Percentiles rank a stretch among this genome's conserved stretches.
Conservation (phyloP, 257 asterid species). For the Leptodermis oblonga region DNA sequence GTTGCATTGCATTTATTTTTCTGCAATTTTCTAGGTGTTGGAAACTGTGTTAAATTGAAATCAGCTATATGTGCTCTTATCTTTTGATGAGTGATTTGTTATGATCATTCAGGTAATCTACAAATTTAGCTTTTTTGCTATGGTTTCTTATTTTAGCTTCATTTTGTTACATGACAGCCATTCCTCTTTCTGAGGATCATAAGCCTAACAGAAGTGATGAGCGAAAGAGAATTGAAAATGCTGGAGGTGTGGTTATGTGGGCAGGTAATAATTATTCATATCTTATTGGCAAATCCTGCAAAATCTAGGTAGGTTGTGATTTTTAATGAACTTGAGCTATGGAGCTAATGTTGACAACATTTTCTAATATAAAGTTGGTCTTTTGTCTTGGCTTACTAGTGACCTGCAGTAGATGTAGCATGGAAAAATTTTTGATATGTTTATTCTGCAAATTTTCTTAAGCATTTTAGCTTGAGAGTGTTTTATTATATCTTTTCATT, state of each 20-base stretch:
- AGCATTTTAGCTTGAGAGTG: not conserved
- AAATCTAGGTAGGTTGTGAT: not conserved
- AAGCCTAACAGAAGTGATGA: conserved; percentile 97
- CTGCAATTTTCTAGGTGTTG: not conserved
- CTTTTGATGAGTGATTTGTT: not conserved
- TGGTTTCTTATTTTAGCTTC: conserved; percentile 13
- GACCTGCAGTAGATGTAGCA: not conserved
- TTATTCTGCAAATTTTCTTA: not conserved
- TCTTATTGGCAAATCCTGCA: conserved; percentile 5
- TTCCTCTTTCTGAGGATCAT: conserved; percentile 94
- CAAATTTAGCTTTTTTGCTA: not conserved
- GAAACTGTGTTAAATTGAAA: not conserved
- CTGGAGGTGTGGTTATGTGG: conserved; percentile 99
- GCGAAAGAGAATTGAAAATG: conserved; percentile 94
- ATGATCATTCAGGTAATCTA: not conserved
- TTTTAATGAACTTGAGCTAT: not conserved
- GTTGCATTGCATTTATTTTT: not conserved
- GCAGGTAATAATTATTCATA: conserved; percentile 63
- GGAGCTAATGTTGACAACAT: not conserved
- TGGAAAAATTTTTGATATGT: too few species aligned
- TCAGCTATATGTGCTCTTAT: not conserved
- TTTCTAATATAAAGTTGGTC: not conserved
- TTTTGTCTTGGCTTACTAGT: not conserved
- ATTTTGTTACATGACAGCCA: conserved; percentile 55
- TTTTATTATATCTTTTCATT: not conserved